These are phyloP conservation scores for Lipomyces yamadae DNA, from an alignment of 805 yeast genomes.

Conservation along the genomic window DNA sequence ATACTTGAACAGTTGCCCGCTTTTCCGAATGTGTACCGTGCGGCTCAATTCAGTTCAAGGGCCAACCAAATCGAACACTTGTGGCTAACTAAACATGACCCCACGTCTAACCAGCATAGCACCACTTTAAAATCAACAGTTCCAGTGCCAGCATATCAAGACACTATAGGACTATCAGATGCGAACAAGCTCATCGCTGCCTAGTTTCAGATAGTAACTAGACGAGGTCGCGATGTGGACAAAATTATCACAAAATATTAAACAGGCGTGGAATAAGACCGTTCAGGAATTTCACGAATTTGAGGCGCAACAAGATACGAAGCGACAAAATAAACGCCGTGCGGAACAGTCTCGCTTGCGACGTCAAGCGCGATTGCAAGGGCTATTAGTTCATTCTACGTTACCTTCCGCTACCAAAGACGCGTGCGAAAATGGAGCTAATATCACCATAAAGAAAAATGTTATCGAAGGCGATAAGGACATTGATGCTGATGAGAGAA, in stretches of 20 bases:
- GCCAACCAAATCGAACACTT: no score
- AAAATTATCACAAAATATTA: constrained; percentile 16
- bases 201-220: background rate
- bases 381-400: background rate
- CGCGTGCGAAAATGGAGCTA: background rate
- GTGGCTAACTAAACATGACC: no score
- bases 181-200: no score
- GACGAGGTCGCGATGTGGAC: constrained; percentile 19
- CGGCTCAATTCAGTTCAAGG: no score
- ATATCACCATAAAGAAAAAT: background rate
- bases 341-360: background rate
- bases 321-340: background rate
- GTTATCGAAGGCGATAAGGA: background rate
- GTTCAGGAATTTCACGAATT: constrained; percentile 30
- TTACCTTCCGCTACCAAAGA: background rate
- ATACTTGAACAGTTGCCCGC: no score
- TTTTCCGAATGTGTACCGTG: no score
- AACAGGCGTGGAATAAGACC: constrained; percentile 30
- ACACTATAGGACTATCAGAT: background rate
- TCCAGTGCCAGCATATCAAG: background rate
- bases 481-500: background rate
- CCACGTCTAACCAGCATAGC: no score
- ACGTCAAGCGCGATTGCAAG: background rate
- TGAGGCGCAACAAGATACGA: constrained; percentile 17
- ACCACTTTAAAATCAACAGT: background rate